phyloP scores from a whole-genome alignment of 108 stramenopile genomes.

The Phaeodactylum tricornutum region DNA sequence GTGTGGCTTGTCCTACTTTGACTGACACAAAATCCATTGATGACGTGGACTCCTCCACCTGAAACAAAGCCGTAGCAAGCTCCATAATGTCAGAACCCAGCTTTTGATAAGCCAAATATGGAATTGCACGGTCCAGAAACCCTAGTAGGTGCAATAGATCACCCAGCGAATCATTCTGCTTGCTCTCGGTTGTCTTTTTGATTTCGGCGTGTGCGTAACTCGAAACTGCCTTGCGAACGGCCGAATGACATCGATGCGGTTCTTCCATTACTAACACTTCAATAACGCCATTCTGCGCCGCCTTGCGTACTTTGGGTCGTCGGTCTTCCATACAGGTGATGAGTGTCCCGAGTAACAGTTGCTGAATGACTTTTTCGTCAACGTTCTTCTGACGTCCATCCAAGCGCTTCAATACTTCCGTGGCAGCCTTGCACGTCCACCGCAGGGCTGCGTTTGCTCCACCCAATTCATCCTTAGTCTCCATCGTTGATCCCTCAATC shows the following conservation, averaged over 20 bases:
- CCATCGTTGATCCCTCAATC: conserved; percentile 7
- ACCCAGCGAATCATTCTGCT: conserved; percentile 7
- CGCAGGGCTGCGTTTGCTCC: conserved; percentile 16
- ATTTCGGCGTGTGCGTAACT: conserved; percentile 7
- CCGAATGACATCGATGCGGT: conserved; percentile 15
- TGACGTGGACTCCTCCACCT: conserved; percentile 6
- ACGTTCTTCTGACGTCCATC: conserved; percentile 9
- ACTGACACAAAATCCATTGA: conserved; percentile 19
- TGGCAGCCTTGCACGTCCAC: conserved; percentile 18
- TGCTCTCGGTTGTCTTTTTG: conserved; percentile 5
- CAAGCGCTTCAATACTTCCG: conserved; percentile 17
- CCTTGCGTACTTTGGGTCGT: conserved; percentile 43
- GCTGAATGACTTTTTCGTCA: conserved; percentile 6
- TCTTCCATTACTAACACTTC: conserved; percentile 34
- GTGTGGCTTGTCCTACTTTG: conserved; percentile 15
- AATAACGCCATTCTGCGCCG: conserved; percentile 24
- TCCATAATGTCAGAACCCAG: conserved; percentile 38
- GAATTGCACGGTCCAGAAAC: conserved; percentile 21
- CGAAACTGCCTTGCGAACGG: conserved; percentile 10
- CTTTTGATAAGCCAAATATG: conserved; percentile 27
- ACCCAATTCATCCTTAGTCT: conserved; percentile 27
- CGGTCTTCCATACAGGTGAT: conserved; percentile 34
- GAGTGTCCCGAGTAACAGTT: conserved; percentile 36
- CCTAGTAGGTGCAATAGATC: conserved; percentile 18
- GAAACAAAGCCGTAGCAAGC: conserved; percentile 27